Evolutionary conservation across 495 filamentous ascomycete genomes (phyloP).

Genomic region (Penicillium chermesinum): DNA sequence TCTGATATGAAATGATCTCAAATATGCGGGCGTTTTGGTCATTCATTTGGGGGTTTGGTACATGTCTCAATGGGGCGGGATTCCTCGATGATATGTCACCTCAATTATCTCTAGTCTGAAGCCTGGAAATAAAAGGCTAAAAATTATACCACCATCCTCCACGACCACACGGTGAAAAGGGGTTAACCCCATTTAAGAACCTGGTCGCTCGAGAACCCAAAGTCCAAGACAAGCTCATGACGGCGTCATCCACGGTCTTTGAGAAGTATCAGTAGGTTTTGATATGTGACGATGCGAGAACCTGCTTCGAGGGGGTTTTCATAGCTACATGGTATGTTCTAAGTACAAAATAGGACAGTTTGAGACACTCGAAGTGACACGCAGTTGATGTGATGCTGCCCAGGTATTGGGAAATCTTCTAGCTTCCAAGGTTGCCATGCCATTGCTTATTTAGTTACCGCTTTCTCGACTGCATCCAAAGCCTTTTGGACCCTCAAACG

Average conservation of each 20-base stretch:
- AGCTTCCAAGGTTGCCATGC: too few relatives aligned
- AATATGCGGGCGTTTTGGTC: constrained; percentile 2
- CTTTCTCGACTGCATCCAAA: constrained; percentile 37
- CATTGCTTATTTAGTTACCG: not conserved
- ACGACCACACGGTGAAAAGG: too few relatives aligned
- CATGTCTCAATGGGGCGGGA: constrained; percentile 15
- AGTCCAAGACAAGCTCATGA: too few relatives aligned
- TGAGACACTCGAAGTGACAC: not conserved
- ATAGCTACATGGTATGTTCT: not conserved
- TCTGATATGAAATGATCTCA: not conserved
- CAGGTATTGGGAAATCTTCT: not conserved
- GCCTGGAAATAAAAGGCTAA: too few relatives aligned
- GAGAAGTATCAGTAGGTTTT: too few relatives aligned
- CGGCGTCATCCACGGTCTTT: too few relatives aligned
- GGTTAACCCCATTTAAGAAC: too few relatives aligned
- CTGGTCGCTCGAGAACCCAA: too few relatives aligned
- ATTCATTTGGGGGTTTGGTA: constrained; percentile 4
- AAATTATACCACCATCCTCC: too few relatives aligned
- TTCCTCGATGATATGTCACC: constrained; percentile 10
- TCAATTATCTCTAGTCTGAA: too few relatives aligned
- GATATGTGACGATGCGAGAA: too few relatives aligned
- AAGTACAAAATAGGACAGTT: not conserved
- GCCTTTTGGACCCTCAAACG: constrained; percentile 43
- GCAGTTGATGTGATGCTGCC: not conserved
- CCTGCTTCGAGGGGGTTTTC: too few relatives aligned